Conservation (phyloP, 352 stramenopile genomes). For the Globisporangium solare region DNA sequence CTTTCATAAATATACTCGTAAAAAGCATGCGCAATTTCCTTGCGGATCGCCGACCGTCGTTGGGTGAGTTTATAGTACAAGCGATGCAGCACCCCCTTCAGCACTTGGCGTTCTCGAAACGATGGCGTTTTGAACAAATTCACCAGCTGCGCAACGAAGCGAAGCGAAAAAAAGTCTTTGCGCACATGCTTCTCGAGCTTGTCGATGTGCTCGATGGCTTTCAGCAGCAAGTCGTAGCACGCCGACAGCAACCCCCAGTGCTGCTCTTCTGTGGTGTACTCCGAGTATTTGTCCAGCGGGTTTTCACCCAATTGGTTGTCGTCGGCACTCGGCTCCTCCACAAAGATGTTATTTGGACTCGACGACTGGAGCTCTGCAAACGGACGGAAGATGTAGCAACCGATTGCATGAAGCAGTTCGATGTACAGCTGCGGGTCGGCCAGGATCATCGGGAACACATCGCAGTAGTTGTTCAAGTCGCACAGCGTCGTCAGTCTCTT, state of each 20-base stretch:
- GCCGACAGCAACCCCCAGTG: slow-evolving; percentile 74
- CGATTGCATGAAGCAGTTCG: slow-evolving; percentile 75
- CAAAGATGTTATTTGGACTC: slow-evolving; percentile 74
- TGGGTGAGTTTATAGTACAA: slow-evolving; percentile 90
- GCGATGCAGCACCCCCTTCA: slow-evolving; percentile 83
- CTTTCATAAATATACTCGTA: slow-evolving; percentile 93
- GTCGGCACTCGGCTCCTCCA: slow-evolving; percentile 71
- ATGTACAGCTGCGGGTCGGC: slow-evolving; percentile 77
- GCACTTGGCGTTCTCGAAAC: slow-evolving; percentile 81
- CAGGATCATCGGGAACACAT: slow-evolving; percentile 77
- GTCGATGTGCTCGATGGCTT: slow-evolving; percentile 86
- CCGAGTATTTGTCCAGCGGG: slow-evolving; percentile 80
- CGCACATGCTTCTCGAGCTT: slow-evolving; percentile 85
- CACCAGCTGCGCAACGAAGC: slow-evolving; percentile 78
- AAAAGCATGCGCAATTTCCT: slow-evolving; percentile 85
- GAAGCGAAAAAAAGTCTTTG: slow-evolving; percentile 81
- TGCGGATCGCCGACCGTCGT: slow-evolving; percentile 80
- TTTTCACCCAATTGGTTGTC: slow-evolving; percentile 54
- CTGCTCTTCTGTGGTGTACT: slow-evolving; percentile 82
- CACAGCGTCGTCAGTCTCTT: slow-evolving; percentile 77
- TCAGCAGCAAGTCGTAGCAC: slow-evolving; percentile 79
- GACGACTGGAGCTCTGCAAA: slow-evolving; percentile 47
- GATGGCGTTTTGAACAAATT: slow-evolving; percentile 86
- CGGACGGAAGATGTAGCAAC: slow-evolving; percentile 79
- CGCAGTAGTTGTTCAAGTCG: slow-evolving; percentile 84